These are phyloP conservation scores for Stephanodiscus triporus DNA, from an alignment of 108 stramenopile genomes.

Conservation along the genomic window DNA sequence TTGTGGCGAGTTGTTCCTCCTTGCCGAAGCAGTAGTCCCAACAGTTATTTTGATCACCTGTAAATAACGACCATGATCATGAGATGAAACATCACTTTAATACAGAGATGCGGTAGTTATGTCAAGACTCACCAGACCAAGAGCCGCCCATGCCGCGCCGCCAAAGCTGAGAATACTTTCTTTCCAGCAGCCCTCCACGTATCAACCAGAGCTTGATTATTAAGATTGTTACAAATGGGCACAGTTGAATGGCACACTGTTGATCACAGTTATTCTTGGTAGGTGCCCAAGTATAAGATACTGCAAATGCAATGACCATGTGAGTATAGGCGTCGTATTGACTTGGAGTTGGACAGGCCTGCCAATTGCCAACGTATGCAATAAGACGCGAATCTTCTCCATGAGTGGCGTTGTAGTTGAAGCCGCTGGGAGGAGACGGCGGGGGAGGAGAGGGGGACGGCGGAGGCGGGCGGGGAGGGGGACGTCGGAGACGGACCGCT, in stretches of 20 bases:
- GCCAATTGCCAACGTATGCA: constrained; percentile 69
- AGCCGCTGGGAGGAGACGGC: constrained; percentile 15
- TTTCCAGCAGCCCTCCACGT: constrained; percentile 49
- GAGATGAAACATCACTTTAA: neutral
- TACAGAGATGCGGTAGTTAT: neutral
- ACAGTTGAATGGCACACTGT: constrained; percentile 48
- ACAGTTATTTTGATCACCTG: constrained; percentile 60
- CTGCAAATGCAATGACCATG: constrained; percentile 64
- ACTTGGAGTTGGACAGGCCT: constrained; percentile 56
- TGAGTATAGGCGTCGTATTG: constrained; percentile 59
- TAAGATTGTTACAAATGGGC: constrained; percentile 33
- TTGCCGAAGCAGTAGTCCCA: constrained; percentile 76
- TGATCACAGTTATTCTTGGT: constrained; percentile 43
- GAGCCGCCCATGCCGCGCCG: constrained; percentile 68
- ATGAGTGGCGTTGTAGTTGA: constrained; percentile 29
- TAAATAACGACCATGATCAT: neutral
- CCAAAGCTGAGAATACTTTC: constrained; percentile 73
- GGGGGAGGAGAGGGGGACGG: constrained; percentile 21
- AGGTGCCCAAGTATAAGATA: constrained; percentile 50
- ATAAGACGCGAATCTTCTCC: constrained; percentile 54
- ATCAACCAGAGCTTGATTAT: constrained; percentile 21
- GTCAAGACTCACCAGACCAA: constrained; percentile 46
- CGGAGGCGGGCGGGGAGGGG: constrained; percentile 24
- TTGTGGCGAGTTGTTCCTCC: constrained; percentile 51
- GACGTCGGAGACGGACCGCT: constrained; percentile 17